phyloP scores from a whole-genome alignment of 768 basidiomycete species.

The Boletus fagicola region DNA sequence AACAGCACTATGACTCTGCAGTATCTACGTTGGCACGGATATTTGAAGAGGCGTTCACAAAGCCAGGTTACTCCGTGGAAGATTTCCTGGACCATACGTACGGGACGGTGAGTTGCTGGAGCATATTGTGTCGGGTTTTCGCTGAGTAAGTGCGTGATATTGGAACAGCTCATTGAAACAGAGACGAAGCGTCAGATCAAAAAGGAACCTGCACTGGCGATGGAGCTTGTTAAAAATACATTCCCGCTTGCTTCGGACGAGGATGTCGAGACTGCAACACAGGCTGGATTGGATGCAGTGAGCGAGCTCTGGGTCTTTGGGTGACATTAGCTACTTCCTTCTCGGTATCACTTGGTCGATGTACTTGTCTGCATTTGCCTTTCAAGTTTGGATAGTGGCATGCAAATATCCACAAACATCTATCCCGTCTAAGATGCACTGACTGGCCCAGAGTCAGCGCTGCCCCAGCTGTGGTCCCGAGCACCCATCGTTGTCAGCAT shows the following conservation, averaged over 20 bases:
- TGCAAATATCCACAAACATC: slow-evolving; percentile 26
- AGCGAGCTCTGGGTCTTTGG: slow-evolving; percentile 49
- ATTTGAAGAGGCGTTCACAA: slow-evolving; percentile 91
- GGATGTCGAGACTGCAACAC: slow-evolving; percentile 2
- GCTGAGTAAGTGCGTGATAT: slow-evolving; percentile 4
- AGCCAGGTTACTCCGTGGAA: slow-evolving; percentile 84
- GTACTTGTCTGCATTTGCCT: neutral
- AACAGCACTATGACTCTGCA: slow-evolving; percentile 78
- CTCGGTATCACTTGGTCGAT: neutral
- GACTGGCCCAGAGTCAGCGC: neutral
- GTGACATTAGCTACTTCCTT: slow-evolving; percentile 9
- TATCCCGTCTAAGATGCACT: neutral
- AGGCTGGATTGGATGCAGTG: slow-evolving; percentile 35
- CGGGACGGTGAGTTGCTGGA: slow-evolving; percentile 55
- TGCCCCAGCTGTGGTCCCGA: slow-evolving; percentile 1
- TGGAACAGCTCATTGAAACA: slow-evolving; percentile 75
- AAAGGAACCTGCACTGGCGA: slow-evolving; percentile 64
- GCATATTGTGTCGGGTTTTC: neutral
- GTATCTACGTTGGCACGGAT: slow-evolving; percentile 88
- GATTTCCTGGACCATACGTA: slow-evolving; percentile 97
- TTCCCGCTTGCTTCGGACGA: slow-evolving; percentile 32
- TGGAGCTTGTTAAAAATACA: slow-evolving; percentile 37
- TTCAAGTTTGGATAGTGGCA: neutral
- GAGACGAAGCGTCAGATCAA: slow-evolving; percentile 78
- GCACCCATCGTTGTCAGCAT: slow-evolving; percentile 13